These are phyloP conservation scores for Diaporthe amygdali DNA, from an alignment of 2,329 filamentous ascomycete genomes.

Conservation along the genomic window DNA sequence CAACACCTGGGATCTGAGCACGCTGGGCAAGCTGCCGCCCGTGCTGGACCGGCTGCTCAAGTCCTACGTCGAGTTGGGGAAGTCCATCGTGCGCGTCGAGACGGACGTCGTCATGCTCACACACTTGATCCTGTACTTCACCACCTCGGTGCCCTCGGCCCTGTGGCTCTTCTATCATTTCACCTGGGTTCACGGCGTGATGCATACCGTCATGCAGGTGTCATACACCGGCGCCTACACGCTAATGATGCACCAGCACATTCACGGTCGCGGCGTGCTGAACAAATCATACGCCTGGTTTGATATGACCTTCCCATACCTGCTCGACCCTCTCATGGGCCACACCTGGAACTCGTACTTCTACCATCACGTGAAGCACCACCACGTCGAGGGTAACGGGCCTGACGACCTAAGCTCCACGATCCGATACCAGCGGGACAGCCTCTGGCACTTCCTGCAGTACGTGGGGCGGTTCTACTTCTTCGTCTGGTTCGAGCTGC, in stretches of 20 bases:
- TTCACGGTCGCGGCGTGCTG: constrained; percentile 76
- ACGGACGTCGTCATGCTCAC: constrained; percentile 82
- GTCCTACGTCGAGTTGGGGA: constrained; percentile 64
- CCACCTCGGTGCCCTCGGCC: constrained; percentile 73
- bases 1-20: constrained; percentile 45
- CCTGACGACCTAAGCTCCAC: constrained; percentile 79
- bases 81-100: constrained; percentile 63
- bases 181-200: constrained; percentile 68
- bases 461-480: constrained; percentile 78
- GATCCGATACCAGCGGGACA: constrained; percentile 77
- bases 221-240: constrained; percentile 78
- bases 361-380: constrained; percentile 86
- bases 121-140: constrained; percentile 74
- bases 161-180: constrained; percentile 69
- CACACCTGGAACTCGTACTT: constrained; percentile 88
- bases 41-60: constrained; percentile 56
- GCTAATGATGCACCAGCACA: constrained; percentile 84
- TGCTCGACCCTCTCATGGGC: constrained; percentile 77
- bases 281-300: constrained; percentile 58
- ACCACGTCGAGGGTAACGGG: constrained; percentile 81
- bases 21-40: constrained; percentile 39
- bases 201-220: constrained; percentile 69
- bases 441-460: constrained; percentile 67
- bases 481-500: constrained; percentile 76
- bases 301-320: constrained; percentile 73